phyloP scores from a whole-genome alignment of 2,329 filamentous ascomycete species.

The Tolypocladium album region DNA sequence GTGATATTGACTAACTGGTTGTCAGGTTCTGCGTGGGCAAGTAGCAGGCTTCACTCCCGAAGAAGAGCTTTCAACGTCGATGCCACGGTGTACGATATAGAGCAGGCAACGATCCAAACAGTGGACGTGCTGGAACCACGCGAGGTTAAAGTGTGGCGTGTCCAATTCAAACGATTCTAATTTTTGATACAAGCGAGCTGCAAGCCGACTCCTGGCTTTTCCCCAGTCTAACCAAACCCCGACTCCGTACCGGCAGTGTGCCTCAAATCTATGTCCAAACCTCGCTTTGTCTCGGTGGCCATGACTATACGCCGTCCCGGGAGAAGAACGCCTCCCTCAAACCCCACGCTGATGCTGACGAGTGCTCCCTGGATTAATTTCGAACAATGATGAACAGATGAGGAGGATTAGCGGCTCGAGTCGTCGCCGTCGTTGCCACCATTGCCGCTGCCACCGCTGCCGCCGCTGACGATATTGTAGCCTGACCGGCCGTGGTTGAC shows the following conservation, averaged over 20 bases:
- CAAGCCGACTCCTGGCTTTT: neutral
- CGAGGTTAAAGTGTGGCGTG: neutral
- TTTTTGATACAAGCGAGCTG: neutral
- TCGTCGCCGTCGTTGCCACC: constrained; percentile 16
- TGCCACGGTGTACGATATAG: neutral
- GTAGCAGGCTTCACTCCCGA: constrained; percentile 9
- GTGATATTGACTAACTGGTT: neutral
- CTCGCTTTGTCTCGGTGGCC: neutral
- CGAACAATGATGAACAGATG: neutral
- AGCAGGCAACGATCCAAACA: neutral
- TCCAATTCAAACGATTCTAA: neutral
- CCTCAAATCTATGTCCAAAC: neutral
- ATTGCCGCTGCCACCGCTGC: constrained; percentile 6
- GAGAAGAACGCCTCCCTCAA: neutral
- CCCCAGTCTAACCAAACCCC: neutral
- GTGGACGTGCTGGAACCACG: neutral
- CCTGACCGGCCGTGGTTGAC: constrained; percentile 30
- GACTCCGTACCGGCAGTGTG: neutral
- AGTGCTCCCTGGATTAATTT: no score
- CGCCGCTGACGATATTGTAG: constrained; percentile 28
- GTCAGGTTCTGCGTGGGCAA: constrained; percentile 37
- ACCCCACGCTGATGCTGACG: neutral
- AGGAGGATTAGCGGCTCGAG: neutral
- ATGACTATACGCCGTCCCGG: neutral
- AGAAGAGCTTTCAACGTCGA: neutral